Conservation (phyloP, 192 early-diverging fungal genomes). For the Physocladia obscura region DNA sequence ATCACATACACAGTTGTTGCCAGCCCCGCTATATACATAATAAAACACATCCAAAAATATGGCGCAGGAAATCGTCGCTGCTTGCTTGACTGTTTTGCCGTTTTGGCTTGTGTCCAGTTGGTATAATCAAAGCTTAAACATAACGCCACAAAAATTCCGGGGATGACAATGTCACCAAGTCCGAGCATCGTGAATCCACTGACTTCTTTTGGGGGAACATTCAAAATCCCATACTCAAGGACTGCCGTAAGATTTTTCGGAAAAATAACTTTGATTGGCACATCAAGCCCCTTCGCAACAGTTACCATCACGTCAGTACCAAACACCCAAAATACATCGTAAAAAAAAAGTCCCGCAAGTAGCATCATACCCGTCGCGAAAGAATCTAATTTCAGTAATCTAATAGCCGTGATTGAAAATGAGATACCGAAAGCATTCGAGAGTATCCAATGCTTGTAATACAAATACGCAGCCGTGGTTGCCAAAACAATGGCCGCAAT, state of each 20-base stretch:
- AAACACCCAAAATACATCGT: slow-evolving; percentile 99
- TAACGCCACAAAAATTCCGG: slow-evolving; percentile 90
- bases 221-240: slow-evolving; percentile 37
- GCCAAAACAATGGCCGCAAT: slow-evolving; percentile 54
- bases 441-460: slow-evolving; percentile 90
- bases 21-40: slow-evolving; percentile 80
- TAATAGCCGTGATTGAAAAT: slow-evolving; percentile 82
- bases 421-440: slow-evolving; percentile 86
- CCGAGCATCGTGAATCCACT: slow-evolving; percentile 85
- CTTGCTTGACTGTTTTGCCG: slow-evolving; percentile 49
- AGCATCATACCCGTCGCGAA: slow-evolving; percentile 97
- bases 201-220: slow-evolving; percentile 28
- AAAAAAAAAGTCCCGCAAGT: slow-evolving; percentile 86
- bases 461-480: slow-evolving; percentile 73
- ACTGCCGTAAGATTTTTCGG: slow-evolving; percentile 67
- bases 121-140: slow-evolving; percentile 87
- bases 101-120: slow-evolving; percentile 60
- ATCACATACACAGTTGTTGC: slow-evolving; percentile 88
- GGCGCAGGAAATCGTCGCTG: slow-evolving; percentile 73
- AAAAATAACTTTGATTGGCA: slow-evolving; percentile 93
- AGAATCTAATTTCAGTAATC: slow-evolving; percentile 86
- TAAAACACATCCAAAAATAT: slow-evolving; percentile 83
- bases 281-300: slow-evolving; percentile 94
- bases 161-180: slow-evolving; percentile 95
- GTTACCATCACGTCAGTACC: slow-evolving; percentile 98